These are phyloP conservation scores for Diversispora eburnea DNA, from an alignment of 192 early-diverging fungal genomes.

Conservation along the genomic window DNA sequence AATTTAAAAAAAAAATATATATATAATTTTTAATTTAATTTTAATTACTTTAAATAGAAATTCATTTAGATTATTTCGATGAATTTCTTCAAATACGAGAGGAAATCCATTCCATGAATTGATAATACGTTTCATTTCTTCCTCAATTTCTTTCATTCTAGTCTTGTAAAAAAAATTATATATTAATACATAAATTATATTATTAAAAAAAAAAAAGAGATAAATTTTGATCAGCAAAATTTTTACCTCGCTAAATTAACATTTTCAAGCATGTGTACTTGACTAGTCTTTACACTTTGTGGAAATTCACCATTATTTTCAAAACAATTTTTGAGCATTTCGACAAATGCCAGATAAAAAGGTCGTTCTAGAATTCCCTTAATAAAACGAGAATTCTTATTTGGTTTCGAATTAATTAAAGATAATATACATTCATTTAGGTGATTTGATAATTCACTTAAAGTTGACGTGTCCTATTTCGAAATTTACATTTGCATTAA, in stretches of 20 bases:
- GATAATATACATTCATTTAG: constrained; percentile 14
- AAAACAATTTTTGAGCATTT: constrained; percentile 19
- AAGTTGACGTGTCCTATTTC: background rate
- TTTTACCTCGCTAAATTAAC: constrained; percentile 23
- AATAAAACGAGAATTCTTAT: constrained; percentile 7
- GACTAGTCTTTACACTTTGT: constrained; percentile 1
- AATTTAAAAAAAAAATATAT: background rate
- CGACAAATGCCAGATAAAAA: constrained; percentile 22
- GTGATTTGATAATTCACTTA: constrained; percentile 3
- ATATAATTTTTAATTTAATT: background rate
- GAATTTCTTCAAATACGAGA: background rate
- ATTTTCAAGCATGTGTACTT: constrained; percentile 22
- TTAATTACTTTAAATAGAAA: constrained; percentile 21
- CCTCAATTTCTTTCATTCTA: constrained; percentile 26
- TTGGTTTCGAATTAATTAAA: background rate
- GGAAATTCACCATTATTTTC: constrained; percentile 19
- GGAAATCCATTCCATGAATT: background rate
- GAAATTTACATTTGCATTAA: background rate
- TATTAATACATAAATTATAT: background rate
- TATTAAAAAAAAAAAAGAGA: background rate
- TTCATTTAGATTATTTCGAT: constrained; percentile 2
- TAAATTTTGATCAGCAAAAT: background rate
- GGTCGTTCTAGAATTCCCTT: constrained; percentile 26
- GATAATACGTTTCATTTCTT: constrained; percentile 18
- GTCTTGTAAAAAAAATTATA: background rate